phyloP scores from a whole-genome alignment of 1,284 basidiomycete species.

The Puccinia coronata region DNA sequence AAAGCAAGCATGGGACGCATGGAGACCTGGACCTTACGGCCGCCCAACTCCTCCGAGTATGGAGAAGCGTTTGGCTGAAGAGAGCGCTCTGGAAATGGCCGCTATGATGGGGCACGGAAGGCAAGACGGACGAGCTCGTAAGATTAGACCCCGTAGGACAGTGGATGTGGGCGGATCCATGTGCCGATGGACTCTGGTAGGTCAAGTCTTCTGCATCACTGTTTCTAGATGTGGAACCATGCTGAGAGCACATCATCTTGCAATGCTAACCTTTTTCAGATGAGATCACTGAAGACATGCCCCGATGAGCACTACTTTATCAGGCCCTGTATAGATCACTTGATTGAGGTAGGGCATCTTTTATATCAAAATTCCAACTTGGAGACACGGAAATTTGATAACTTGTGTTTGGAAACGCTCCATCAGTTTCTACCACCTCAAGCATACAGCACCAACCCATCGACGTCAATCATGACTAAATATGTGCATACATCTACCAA shows the following conservation, averaged over 20 bases:
- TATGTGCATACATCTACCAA: slow-evolving; percentile 98
- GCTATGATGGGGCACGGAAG: slow-evolving; percentile 44
- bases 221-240: background rate
- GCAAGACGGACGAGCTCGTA: slow-evolving; percentile 45
- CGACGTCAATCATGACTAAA: slow-evolving; percentile 88
- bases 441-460: slow-evolving; percentile 82
- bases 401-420: slow-evolving; percentile 29
- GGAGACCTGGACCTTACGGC: slow-evolving; percentile 43
- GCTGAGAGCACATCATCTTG: background rate
- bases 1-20: slow-evolving; percentile 41
- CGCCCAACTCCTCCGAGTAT: slow-evolving; percentile 42
- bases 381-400: background rate
- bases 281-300: slow-evolving; percentile 42
- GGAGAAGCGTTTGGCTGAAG: slow-evolving; percentile 40
- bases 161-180: slow-evolving; percentile 48
- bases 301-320: slow-evolving; percentile 49
- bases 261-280: background rate
- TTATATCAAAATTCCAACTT: background rate
- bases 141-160: slow-evolving; percentile 46
- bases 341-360: slow-evolving; percentile 54
- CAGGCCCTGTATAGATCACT: slow-evolving; percentile 51
- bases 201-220: background rate
- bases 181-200: slow-evolving; percentile 38
- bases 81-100: slow-evolving; percentile 46
- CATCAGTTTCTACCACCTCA: slow-evolving; percentile 83